phyloP scores from a whole-genome alignment of 2,329 filamentous ascomycete species.

The Parafenestella ontariensis region DNA sequence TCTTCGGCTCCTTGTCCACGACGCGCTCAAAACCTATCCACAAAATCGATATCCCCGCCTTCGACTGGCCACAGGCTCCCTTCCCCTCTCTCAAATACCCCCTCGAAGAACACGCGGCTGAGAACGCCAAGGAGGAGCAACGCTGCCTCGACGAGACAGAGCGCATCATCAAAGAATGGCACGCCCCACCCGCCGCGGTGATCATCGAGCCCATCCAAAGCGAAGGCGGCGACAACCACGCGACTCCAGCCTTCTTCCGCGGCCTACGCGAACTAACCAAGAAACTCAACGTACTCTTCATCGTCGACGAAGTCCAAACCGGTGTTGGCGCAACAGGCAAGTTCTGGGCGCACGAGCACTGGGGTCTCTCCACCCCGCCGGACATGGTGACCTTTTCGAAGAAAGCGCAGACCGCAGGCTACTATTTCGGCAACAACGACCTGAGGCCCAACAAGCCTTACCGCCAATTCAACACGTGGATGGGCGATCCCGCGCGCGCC shows the following conservation, averaged over 20 bases:
- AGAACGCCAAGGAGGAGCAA: constrained; percentile 83
- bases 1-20: constrained; percentile 86
- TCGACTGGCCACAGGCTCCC: constrained; percentile 91
- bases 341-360: constrained; percentile 98
- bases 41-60: constrained; percentile 93
- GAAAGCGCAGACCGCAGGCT: constrained; percentile 92
- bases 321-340: constrained; percentile 90
- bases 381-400: constrained; percentile 97
- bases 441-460: constrained; percentile 91
- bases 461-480: constrained; percentile 97
- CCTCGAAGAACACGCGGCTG: constrained; percentile 76
- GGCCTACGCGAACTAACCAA: constrained; percentile 80
- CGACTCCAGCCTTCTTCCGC: constrained; percentile 84
- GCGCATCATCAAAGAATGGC: constrained; percentile 78
- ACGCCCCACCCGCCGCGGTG: constrained; percentile 79
- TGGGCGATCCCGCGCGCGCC: constrained; percentile 87
- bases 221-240: constrained; percentile 94
- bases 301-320: constrained; percentile 94
- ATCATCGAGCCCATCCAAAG: constrained; percentile 92
- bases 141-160: constrained; percentile 85
- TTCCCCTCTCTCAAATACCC: constrained; percentile 90
- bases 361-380: constrained; percentile 78
- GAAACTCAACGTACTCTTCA: constrained; percentile 80
- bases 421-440: constrained; percentile 83
- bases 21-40: constrained; percentile 93